These are phyloP conservation scores for Eucalyptus tenuipes DNA, from an alignment of 345 rosid genomes.

Conservation along the genomic window DNA sequence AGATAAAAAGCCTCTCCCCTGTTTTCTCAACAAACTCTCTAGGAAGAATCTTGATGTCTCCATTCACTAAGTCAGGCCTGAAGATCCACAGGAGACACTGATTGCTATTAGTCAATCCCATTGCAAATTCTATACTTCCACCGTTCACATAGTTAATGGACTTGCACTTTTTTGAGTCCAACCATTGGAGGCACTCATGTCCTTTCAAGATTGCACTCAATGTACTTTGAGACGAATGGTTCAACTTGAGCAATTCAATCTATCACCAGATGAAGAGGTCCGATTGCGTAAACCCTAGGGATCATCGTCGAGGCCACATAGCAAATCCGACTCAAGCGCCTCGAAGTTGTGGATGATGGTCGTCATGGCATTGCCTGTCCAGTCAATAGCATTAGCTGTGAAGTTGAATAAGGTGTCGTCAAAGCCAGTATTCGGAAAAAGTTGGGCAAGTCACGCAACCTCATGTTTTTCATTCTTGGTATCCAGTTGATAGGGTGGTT, in stretches of 20 bases:
- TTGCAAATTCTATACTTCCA: not conserved
- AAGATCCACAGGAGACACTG: not conserved
- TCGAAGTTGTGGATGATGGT: not conserved
- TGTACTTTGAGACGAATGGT: not conserved
- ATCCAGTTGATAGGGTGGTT: not conserved
- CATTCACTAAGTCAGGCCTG: not conserved
- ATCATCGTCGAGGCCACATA: not conserved
- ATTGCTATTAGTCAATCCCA: conserved; percentile 2
- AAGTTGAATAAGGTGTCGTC: not conserved
- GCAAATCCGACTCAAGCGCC: not conserved
- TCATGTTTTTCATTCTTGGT: not conserved
- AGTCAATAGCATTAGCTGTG: not conserved
- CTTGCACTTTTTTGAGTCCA: not conserved
- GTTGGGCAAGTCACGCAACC: not conserved
- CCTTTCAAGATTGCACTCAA: not conserved
- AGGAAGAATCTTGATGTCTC: not conserved
- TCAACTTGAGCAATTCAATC: not conserved
- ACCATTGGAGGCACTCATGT: not conserved
- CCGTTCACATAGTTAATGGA: not conserved
- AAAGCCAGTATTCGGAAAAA: not conserved
- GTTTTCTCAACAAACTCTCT: not conserved
- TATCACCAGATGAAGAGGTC: not conserved
- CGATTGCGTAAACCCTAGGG: not conserved
- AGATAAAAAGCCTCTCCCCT: not conserved
- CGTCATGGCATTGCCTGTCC: not conserved